A percentile compares a stretch with the other conserved stretches of the same genome.
Evolutionary conservation across 371 early-diverging fungal genomes (phyloP).

Genomic region (Apophysomyces sp.): DNA sequence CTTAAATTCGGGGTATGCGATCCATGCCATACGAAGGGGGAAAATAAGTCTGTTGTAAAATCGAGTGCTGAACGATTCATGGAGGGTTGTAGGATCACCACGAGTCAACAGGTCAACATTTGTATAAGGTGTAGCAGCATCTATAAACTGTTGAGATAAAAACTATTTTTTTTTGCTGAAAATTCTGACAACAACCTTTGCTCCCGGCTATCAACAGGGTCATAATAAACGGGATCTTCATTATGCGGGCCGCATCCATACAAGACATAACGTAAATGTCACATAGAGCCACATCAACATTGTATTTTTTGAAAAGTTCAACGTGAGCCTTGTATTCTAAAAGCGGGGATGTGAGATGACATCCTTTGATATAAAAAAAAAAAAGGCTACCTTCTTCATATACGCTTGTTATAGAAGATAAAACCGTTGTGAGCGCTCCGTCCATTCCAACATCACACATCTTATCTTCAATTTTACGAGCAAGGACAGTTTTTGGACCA

Average conservation of each 20-base stretch:
- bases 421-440: no score
- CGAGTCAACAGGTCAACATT: slow-evolving; percentile 1
- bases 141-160: background rate
- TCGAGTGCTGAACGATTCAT: slow-evolving; percentile 8
- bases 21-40: background rate
- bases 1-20: background rate
- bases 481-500: slow-evolving; percentile 9
- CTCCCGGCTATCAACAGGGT: background rate
- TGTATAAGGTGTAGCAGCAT: slow-evolving; percentile 25
- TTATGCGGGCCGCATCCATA: slow-evolving; percentile 2
- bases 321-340: background rate
- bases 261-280: slow-evolving; percentile 2
- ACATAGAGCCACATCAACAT: slow-evolving; percentile 10
- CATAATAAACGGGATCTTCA: slow-evolving; percentile 6
- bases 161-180: no score
- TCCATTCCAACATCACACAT: no score
- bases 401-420: no score
- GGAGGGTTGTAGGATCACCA: slow-evolving; percentile 11
- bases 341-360: no score
- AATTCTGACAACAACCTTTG: background rate
- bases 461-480: no score
- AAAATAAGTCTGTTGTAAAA: slow-evolving; percentile 16
- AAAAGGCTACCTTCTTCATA: no score
- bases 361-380: no score
- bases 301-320: background rate